Evolutionary conservation across 192 early-diverging fungal genomes (phyloP).

Genomic region (Backusella sp.): DNA sequence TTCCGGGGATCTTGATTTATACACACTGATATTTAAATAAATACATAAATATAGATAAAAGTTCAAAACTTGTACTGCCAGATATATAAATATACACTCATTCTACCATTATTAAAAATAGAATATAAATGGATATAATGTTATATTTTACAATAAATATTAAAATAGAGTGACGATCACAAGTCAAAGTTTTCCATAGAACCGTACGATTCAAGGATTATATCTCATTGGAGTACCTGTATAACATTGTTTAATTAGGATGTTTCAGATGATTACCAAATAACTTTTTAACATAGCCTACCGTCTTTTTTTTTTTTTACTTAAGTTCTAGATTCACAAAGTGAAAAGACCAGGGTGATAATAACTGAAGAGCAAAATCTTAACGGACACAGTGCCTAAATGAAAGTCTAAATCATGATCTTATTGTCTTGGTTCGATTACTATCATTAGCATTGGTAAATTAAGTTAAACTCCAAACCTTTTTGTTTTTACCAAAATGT

Average conservation of each 20-base stretch:
- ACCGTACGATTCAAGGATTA: neutral
- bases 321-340: neutral
- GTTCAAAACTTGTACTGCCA: neutral
- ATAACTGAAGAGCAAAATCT: neutral
- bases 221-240: neutral
- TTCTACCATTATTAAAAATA: neutral
- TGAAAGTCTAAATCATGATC: neutral
- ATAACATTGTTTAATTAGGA: neutral
- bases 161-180: neutral
- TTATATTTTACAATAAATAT: neutral
- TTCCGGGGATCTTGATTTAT: neutral
- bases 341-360: neutral
- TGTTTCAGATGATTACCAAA: neutral
- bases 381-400: neutral
- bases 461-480: neutral
- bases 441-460: neutral
- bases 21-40: neutral
- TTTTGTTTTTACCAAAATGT: neutral
- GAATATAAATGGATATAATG: neutral
- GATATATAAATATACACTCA: neutral
- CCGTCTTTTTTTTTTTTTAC: neutral
- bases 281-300: neutral
- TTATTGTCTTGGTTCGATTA: neutral
- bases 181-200: neutral
- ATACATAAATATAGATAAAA: neutral